phyloP scores from a whole-genome alignment of 257 asterid species.

The Ilex aquifolium region DNA sequence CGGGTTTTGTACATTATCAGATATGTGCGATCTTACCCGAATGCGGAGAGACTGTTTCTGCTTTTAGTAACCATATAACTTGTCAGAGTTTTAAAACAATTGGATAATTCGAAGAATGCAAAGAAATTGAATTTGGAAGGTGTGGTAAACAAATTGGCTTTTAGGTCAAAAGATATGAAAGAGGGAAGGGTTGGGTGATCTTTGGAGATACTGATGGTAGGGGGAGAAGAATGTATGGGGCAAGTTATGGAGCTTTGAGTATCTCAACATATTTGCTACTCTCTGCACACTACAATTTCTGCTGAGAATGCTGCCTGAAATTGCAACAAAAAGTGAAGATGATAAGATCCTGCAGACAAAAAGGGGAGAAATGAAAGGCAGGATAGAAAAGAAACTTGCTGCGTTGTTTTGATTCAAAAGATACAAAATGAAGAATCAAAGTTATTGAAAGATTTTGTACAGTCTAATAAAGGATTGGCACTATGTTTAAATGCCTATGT shows the following conservation, averaged over 20 bases:
- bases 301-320: slow-evolving; percentile 19
- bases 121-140: not conserved
- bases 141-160: slow-evolving; percentile 2
- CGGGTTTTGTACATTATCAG: too few species aligned
- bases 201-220: not conserved
- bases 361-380: slow-evolving; percentile 18
- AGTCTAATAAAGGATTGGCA: too few species aligned
- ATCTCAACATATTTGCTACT: slow-evolving; percentile 16
- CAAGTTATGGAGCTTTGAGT: slow-evolving; percentile 27
- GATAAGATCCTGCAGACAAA: slow-evolving; percentile 30
- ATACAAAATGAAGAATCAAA: slow-evolving; percentile 2
- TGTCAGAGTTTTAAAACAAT: too few species aligned
- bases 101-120: not conserved
- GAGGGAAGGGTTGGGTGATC: not conserved
- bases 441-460: too few species aligned
- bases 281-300: slow-evolving; percentile 17
- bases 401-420: not conserved
- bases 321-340: slow-evolving; percentile 27
- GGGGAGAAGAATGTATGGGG: slow-evolving; percentile 43
- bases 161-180: slow-evolving; percentile 2
- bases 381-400: slow-evolving; percentile 8
- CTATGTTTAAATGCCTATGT: too few species aligned
- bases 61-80: too few species aligned
- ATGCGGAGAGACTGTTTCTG: too few species aligned
- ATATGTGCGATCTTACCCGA: too few species aligned